A percentile compares a stretch with the other conserved stretches of the same genome.
These are phyloP conservation scores for Jimgerdemannia flammicorona DNA, from an alignment of 192 early-diverging fungal genomes.

Conservation along the genomic window DNA sequence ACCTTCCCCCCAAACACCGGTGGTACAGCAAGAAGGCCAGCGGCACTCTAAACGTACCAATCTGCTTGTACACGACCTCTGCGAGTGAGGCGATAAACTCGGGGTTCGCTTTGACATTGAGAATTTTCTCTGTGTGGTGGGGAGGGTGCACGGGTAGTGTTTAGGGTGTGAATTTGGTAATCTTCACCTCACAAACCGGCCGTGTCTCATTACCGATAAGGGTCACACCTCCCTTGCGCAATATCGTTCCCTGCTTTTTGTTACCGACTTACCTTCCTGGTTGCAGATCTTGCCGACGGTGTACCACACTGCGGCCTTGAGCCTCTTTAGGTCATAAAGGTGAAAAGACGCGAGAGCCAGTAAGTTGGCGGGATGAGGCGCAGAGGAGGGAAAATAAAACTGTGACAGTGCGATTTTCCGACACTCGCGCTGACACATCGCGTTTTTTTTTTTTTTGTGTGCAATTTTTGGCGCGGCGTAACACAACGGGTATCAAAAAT, in stretches of 20 bases:
- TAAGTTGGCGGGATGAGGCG: background rate
- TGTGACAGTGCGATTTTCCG: no score
- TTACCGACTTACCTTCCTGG: conserved; percentile 20
- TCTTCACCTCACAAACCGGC: background rate
- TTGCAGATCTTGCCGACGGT: conserved; percentile 36
- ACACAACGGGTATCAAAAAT: no score
- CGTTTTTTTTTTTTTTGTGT: no score
- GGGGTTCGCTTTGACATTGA: conserved; percentile 29
- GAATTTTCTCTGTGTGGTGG: conserved; percentile 8
- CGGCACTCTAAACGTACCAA: conserved; percentile 12
- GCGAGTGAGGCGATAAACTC: conserved; percentile 38
- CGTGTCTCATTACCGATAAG: no score
- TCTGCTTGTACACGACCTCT: conserved; percentile 32
- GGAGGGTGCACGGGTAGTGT: background rate
- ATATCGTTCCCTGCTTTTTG: background rate
- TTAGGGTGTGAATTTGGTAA: background rate
- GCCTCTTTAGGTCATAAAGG: conserved; percentile 13
- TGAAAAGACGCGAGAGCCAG: background rate
- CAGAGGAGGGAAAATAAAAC: no score
- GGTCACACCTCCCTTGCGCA: no score
- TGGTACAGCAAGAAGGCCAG: background rate
- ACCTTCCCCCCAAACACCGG: background rate
- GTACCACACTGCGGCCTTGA: conserved; percentile 40
- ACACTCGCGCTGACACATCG: no score
- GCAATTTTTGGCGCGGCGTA: no score